Percentiles rank a stretch among this genome's conserved stretches.
phyloP scores from a whole-genome alignment of 1,284 basidiomycete genomes.

The Malassezia equina region DNA sequence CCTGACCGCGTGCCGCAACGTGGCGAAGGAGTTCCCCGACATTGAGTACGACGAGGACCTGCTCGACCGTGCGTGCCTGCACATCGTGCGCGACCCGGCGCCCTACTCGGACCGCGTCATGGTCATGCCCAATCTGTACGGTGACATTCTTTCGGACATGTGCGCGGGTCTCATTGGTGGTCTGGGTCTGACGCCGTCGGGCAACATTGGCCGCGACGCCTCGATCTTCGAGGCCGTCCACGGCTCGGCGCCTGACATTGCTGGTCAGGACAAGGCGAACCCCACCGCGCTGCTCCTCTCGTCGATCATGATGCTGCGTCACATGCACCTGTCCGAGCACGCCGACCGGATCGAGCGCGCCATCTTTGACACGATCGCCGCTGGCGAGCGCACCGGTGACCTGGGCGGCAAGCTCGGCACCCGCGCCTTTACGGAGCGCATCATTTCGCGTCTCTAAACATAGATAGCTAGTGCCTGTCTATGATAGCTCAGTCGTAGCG shows the following conservation, averaged over 20 bases:
- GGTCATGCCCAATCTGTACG: slow-evolving; percentile 99
- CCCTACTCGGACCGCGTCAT: slow-evolving; percentile 95
- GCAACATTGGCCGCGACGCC: slow-evolving; percentile 95
- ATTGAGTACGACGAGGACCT: slow-evolving; percentile 93
- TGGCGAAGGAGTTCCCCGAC: slow-evolving; percentile 90
- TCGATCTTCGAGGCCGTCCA: slow-evolving; percentile 99
- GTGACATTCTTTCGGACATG: slow-evolving; percentile 97
- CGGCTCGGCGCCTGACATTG: slow-evolving; percentile 56
- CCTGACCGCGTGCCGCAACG: slow-evolving; percentile 88
- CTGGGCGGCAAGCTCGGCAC: slow-evolving; percentile 46
- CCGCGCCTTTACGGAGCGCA: slow-evolving; percentile 36
- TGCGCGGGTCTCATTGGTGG: slow-evolving; percentile 98
- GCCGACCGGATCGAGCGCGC: slow-evolving; percentile 88
- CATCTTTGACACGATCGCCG: slow-evolving; percentile 47
- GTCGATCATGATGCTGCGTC: slow-evolving; percentile 80
- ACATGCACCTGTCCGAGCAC: slow-evolving; percentile 81
- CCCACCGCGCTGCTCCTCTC: slow-evolving; percentile 90
- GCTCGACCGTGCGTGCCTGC: slow-evolving; percentile 88
- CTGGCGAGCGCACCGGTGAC: slow-evolving; percentile 38
- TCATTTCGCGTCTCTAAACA: slow-evolving; percentile 29
- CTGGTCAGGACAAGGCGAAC: slow-evolving; percentile 78
- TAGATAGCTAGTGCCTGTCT: neutral
- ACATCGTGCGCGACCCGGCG: slow-evolving; percentile 68
- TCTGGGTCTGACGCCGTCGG: slow-evolving; percentile 91
- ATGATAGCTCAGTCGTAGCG: neutral